Conservation (phyloP, 2,329 filamentous ascomycete genomes). For the Fonsecaea pugnacius region DNA sequence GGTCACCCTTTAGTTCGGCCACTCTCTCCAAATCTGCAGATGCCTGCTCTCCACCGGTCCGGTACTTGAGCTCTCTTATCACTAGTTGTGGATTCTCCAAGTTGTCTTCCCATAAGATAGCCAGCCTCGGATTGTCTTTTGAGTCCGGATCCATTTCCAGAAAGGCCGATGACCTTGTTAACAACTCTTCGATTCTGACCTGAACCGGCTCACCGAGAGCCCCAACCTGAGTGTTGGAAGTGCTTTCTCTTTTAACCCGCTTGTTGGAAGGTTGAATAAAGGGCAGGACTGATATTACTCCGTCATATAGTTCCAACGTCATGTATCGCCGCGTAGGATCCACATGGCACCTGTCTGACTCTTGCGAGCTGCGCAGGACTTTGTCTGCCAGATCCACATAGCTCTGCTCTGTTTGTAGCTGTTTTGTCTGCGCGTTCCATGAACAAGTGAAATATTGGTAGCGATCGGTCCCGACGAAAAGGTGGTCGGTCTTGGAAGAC, state of each 20-base stretch:
- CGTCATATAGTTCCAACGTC: conserved; percentile 70
- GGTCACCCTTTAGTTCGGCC: conserved; percentile 53
- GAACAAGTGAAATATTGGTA: conserved; percentile 87
- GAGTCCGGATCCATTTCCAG: conserved; percentile 57
- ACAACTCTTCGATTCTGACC: conserved; percentile 68
- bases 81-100: conserved; percentile 60
- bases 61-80: conserved; percentile 60
- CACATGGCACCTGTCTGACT: conserved; percentile 78
- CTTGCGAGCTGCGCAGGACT: conserved; percentile 73
- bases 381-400: conserved; percentile 66
- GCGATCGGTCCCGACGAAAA: conserved; percentile 90
- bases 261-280: conserved; percentile 61
- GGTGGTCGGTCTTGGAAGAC: conserved; percentile 74
- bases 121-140: conserved; percentile 61
- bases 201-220: conserved; percentile 66
- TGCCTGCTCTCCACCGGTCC: conserved; percentile 50
- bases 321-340: conserved; percentile 76
- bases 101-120: conserved; percentile 68
- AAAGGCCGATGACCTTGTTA: conserved; percentile 69
- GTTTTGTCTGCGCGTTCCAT: conserved; percentile 69
- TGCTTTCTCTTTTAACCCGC: conserved; percentile 39
- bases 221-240: conserved; percentile 40
- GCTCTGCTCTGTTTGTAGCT: conserved; percentile 61
- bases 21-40: conserved; percentile 60
- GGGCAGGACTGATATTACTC: conserved; percentile 67